Evolutionary conservation across 352 stramenopile species (phyloP), one percentile per base, ranked within the genome.

Genomic region (Hyaloperonospora brassicae): DNA sequence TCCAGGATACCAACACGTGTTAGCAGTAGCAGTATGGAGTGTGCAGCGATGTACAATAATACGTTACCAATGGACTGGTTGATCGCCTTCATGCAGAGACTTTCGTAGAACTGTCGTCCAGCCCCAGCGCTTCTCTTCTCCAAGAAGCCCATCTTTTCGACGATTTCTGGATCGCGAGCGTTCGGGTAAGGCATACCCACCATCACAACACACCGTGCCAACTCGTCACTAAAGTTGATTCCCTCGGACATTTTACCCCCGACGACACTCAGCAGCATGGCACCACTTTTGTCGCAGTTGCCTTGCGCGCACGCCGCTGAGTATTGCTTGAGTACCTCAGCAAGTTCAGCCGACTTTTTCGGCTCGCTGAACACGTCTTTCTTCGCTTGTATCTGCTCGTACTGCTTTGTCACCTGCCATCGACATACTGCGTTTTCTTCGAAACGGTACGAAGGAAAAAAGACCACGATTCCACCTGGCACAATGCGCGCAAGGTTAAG

Each of bases 181-280:
- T 99, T 98, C 41, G 97, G 89, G 72, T 98, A 99, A 5, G 97
- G 97, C 38, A 99, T 76, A 0, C 97, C 97, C 25, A 98, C 95
- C 72, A 99, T 98, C 12, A 99, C 82, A 24, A 99, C 93, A 60
- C 93, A 96, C 7, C 87, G 72, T 23, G 96, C 97, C 51, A 99
- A 82, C 7, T 99, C 95, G 62, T 99, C 92, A 55, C 84, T 97
- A 68, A 99, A 99, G 63, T 99, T 99, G 72, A 99, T 99, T 24
- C 97, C 97, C 82, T 99, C 97, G 2, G 90, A 98, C 79, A 99
- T 97, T 73, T 99, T 99, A 0, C 96, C 97, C 11, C 96, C 96
- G 24, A 99, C 94, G 0, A 99, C 96, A 56, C 90, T 98, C 14
- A 99, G 81, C 1, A 99, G 64, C 41, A 97, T 63, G 0, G 87